Evolutionary conservation across 257 asterid species (phyloP), one percentile per base, ranked within the genome.

Genomic region (Prunella vulgaris): DNA sequence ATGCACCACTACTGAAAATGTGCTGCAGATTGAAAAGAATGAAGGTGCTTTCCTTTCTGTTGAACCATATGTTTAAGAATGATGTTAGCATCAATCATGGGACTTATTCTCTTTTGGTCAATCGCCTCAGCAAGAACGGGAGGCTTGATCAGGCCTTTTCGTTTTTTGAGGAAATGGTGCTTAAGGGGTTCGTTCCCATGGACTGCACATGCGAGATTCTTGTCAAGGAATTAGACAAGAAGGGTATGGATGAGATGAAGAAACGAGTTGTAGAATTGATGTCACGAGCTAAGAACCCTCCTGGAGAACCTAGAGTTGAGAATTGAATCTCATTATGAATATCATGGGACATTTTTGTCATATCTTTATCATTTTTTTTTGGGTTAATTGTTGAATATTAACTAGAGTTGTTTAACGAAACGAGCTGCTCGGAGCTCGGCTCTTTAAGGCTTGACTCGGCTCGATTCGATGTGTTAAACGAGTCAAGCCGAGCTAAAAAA

Each of bases 1-100:
- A 91, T 25, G 75, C 71, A 0, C 99, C 97, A 3, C 69, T 94
- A 60, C 42, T 94, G 80, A 94, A 91, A 75, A 84, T 94, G 99
- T 90, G 97, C 76, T 94, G 96, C 79, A 86, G 64, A 62, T 60
- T 89, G 84, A 81, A 73, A 28, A 84, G 97, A 75, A 84, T 82
- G 93, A 94, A 87, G 78, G 96, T 87, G 78, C 91, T 94, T 49
- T 62, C 87, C 5, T 87, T 89, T 83, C 62, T 94, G 83, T 62
- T 94, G 81, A 78, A 54, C 42, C 99, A 91, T 74, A 89, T 94
- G 99, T 87, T 86, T 74, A 78, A 73, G 68, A 89, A 91, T 27
- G 84, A 87, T 52, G 83, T 94, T 30, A 72, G 90, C 76, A 63
- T 87, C 40, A 96, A 89, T 77, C 84, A 76, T 7, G 96, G 97